A percentile compares a stretch with the other conserved stretches of the same genome.
These are phyloP conservation scores for Linnemannia hyalina DNA, from an alignment of 192 early-diverging fungal genomes.

Conservation along the genomic window DNA sequence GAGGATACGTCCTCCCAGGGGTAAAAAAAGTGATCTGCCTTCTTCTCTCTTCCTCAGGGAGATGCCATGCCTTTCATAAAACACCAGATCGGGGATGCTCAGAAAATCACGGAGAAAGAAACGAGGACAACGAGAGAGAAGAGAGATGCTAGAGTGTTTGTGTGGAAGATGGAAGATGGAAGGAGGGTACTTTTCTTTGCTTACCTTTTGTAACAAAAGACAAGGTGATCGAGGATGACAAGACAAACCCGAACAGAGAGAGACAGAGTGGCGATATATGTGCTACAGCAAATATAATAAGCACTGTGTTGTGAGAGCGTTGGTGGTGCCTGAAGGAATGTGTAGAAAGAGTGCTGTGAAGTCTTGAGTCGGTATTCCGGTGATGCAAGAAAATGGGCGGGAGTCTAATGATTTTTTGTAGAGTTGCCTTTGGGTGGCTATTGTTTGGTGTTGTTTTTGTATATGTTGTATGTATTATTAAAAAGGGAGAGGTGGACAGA, in stretches of 20 bases:
- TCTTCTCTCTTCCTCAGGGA: not conserved
- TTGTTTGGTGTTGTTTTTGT: not conserved
- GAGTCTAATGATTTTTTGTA: not conserved
- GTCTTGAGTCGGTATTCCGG: too few relatives aligned
- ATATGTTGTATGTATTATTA: not conserved
- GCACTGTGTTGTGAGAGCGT: too few relatives aligned
- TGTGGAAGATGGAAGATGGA: not conserved
- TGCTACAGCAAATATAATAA: too few relatives aligned
- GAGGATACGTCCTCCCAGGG: not conserved
- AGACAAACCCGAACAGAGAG: too few relatives aligned
- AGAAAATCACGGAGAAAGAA: not conserved
- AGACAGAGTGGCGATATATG: too few relatives aligned
- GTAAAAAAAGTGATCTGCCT: not conserved
- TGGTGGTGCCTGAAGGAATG: too few relatives aligned
- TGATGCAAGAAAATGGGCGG: not conserved
- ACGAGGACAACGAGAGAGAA: not conserved
- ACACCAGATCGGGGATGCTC: not conserved
- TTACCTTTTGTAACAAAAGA: not conserved
- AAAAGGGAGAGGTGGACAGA: not conserved
- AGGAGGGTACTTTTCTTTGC: not conserved
- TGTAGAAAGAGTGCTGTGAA: too few relatives aligned
- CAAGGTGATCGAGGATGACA: not conserved
- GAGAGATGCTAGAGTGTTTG: not conserved
- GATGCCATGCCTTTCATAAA: not conserved
- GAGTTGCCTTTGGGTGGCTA: not conserved